A percentile compares a stretch with the other conserved stretches of the same genome.
phyloP scores from a whole-genome alignment of 805 yeast genomes.

The Torulaspora gathmanii region DNA sequence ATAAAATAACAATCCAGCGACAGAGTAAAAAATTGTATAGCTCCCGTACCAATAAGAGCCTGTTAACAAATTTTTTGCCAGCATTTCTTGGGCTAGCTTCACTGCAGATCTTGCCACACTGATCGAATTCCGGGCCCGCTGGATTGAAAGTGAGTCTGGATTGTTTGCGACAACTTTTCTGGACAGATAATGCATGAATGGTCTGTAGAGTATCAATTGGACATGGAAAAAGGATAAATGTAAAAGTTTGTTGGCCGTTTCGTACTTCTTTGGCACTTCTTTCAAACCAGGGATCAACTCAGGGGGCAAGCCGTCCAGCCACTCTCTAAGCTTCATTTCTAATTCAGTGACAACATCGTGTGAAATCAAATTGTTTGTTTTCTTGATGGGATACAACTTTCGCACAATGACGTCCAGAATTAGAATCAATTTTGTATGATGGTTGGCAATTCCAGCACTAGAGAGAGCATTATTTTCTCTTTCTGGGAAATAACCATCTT shows the following conservation, averaged over 20 bases:
- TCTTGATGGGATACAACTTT: conserved; percentile 58
- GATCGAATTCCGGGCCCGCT: conserved; percentile 79
- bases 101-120: conserved; percentile 79
- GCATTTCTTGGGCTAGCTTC: conserved; percentile 73
- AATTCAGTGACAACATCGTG: conserved; percentile 54
- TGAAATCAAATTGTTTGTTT: conserved; percentile 33
- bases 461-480: conserved; percentile 29
- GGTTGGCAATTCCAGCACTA: conserved; percentile 62
- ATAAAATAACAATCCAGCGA: conserved; percentile 81
- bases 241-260: conserved; percentile 69
- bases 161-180: conserved; percentile 43
- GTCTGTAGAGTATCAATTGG: conserved; percentile 79
- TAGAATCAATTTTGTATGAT: conserved; percentile 70
- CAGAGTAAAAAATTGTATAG: conserved; percentile 87
- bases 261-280: conserved; percentile 41
- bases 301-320: conserved; percentile 67
- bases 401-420: conserved; percentile 68
- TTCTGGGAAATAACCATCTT: conserved; percentile 40
- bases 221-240: conserved; percentile 75
- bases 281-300: conserved; percentile 58
- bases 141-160: conserved; percentile 44
- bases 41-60: conserved; percentile 95
- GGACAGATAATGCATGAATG: conserved; percentile 70
- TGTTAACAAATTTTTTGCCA: conserved; percentile 61
- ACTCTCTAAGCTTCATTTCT: conserved; percentile 65